These are phyloP conservation scores for Xylaria sp. DNA, from an alignment of 2,329 filamentous ascomycete species.

Conservation along the genomic window DNA sequence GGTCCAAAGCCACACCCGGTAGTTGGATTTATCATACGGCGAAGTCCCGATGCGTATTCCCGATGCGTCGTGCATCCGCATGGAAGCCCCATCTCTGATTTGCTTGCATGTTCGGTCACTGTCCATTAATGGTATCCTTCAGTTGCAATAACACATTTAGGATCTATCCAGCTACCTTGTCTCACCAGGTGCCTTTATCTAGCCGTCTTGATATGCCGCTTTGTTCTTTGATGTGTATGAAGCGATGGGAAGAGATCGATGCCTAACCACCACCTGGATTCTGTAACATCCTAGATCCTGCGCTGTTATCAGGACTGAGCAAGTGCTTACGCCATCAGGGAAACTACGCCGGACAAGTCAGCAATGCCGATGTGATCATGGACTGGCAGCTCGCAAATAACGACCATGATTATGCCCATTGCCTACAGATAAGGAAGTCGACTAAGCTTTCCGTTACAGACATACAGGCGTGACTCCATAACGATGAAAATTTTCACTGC, in stretches of 20 bases:
- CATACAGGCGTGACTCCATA: not conserved
- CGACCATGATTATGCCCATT: not conserved
- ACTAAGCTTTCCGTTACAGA: conserved; percentile 3
- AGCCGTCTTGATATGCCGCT: not conserved
- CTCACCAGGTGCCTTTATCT: not conserved
- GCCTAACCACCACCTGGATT: not conserved
- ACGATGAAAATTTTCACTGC: not conserved
- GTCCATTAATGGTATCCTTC: not conserved
- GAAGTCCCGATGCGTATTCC: conserved; percentile 28
- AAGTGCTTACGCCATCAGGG: conserved; percentile 20
- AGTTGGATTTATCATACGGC: conserved; percentile 9
- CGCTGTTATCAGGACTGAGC: conserved; percentile 1
- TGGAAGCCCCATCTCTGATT: not conserved
- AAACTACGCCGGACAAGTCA: conserved; percentile 7
- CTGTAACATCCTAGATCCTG: conserved; percentile 19
- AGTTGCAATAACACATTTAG: not conserved
- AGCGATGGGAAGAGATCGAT: not conserved
- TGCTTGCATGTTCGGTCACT: not conserved
- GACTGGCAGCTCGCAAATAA: not conserved
- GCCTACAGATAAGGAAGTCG: not conserved
- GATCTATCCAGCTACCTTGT: not conserved
- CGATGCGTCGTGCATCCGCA: conserved; percentile 11
- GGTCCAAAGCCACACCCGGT: conserved; percentile 17
- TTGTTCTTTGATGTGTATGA: not conserved
- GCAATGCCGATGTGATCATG: conserved; percentile 1